These are phyloP conservation scores for Exophiala dermatitidis DNA, from an alignment of 2,329 filamentous ascomycete species.

Conservation along the genomic window DNA sequence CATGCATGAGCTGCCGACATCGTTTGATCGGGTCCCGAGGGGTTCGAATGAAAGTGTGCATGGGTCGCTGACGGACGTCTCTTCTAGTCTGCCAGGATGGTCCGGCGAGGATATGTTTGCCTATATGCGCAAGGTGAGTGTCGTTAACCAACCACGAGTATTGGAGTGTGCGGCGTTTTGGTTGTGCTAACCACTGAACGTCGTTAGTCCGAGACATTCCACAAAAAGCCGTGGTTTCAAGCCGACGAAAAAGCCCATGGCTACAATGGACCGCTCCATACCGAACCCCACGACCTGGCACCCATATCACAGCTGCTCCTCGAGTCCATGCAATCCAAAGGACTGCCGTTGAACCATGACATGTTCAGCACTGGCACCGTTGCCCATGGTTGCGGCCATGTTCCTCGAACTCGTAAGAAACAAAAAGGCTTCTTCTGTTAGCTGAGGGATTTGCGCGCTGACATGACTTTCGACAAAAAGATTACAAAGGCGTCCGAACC, in stretches of 20 bases:
- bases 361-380: constrained; percentile 52
- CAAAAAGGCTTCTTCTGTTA: background rate
- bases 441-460: background rate
- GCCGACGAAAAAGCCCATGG: constrained; percentile 45
- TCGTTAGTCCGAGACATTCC: constrained; percentile 50
- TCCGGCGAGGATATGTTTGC: constrained; percentile 51
- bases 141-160: constrained; percentile 41
- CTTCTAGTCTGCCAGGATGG: constrained; percentile 46
- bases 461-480: constrained; percentile 19
- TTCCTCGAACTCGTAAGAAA: constrained; percentile 37
- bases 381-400: constrained; percentile 51
- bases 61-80: constrained; percentile 21
- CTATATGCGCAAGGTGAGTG: constrained; percentile 48
- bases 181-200: background rate
- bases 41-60: constrained; percentile 29
- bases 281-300: constrained; percentile 52
- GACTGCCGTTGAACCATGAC: constrained; percentile 50
- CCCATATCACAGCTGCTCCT: constrained; percentile 51
- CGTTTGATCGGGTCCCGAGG: no score
- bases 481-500: constrained; percentile 46
- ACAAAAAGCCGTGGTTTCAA: constrained; percentile 52
- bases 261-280: constrained; percentile 47
- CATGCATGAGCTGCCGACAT: no score
- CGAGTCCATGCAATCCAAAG: constrained; percentile 50
- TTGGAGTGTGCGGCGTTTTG: background rate